phyloP scores from a whole-genome alignment of 1,284 basidiomycete species.

The Phlebopus sp. region DNA sequence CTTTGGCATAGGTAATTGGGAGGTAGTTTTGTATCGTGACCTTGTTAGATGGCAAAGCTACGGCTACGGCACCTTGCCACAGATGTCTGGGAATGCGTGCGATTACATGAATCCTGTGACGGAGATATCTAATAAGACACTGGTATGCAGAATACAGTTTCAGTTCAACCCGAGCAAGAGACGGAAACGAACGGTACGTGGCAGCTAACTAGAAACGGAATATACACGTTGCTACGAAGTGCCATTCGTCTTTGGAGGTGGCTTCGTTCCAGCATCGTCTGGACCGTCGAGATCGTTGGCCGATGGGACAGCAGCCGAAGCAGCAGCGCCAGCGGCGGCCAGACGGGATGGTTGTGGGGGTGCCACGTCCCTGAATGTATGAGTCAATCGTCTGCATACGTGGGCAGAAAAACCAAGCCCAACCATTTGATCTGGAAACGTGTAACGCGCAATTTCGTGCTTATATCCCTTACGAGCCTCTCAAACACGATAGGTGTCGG shows the following conservation, averaged over 20 bases:
- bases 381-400: not conserved
- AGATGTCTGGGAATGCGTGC: constrained; percentile 11
- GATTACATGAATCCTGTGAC: constrained; percentile 4
- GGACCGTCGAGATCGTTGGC: constrained; percentile 62
- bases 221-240: constrained; percentile 14
- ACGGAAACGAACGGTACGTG: not conserved
- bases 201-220: not conserved
- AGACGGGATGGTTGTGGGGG: constrained; percentile 48
- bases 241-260: constrained; percentile 27
- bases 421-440: constrained; percentile 86
- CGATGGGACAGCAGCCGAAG: constrained; percentile 76
- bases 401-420: constrained; percentile 21
- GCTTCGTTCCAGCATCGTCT: constrained; percentile 17
- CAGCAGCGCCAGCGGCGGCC: constrained; percentile 63
- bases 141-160: constrained; percentile 18
- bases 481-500: constrained; percentile 75
- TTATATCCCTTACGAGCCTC: constrained; percentile 83
- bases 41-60: constrained; percentile 5
- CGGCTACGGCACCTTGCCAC: constrained; percentile 12
- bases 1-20: constrained; percentile 18
- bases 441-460: constrained; percentile 92
- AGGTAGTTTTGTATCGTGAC: not conserved
- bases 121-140: constrained; percentile 6
- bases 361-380: constrained; percentile 59
- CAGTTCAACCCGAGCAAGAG: constrained; percentile 1